These are phyloP conservation scores for Penicillium sp. DNA, from an alignment of 2,329 filamentous ascomycete species.

Conservation along the genomic window DNA sequence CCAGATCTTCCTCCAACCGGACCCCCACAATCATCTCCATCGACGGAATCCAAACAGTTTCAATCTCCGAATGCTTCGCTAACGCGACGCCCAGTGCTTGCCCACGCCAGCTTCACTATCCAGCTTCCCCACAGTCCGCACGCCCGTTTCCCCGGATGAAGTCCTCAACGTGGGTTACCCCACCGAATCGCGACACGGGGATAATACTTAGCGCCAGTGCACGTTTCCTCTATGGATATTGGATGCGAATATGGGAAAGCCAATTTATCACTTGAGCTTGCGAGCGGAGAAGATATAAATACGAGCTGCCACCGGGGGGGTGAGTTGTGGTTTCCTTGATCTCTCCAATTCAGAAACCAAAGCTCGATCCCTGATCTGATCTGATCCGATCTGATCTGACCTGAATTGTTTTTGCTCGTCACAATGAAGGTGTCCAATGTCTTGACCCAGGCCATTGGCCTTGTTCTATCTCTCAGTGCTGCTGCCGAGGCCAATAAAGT, in stretches of 20 bases:
- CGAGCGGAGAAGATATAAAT: constrained; percentile 8
- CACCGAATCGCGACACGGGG: constrained; percentile 7
- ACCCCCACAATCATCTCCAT: constrained; percentile 1
- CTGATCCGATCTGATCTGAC: background rate
- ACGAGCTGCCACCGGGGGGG: background rate
- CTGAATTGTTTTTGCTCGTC: constrained; percentile 1
- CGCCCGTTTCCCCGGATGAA: constrained; percentile 29
- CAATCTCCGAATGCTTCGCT: constrained; percentile 18
- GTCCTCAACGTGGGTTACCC: constrained; percentile 12
- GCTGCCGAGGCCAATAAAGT: constrained; percentile 22
- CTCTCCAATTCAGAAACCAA: constrained; percentile 2
- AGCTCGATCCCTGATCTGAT: background rate
- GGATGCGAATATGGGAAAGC: background rate
- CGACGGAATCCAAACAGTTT: constrained; percentile 9
- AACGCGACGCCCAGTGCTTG: constrained; percentile 5
- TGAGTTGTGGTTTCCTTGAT: background rate
- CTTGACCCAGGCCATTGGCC: constrained; percentile 31
- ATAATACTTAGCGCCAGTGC: constrained; percentile 12
- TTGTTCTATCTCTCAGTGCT: constrained; percentile 30
- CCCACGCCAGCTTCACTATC: constrained; percentile 1
- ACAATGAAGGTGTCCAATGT: constrained; percentile 37
- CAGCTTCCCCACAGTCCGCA: constrained; percentile 24
- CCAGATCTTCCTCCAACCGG: constrained; percentile 31
- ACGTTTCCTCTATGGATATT: background rate
- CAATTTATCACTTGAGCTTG: background rate